Conservation (phyloP, 2,329 filamentous ascomycete genomes). For the Neocatenulostroma microsporum region DNA sequence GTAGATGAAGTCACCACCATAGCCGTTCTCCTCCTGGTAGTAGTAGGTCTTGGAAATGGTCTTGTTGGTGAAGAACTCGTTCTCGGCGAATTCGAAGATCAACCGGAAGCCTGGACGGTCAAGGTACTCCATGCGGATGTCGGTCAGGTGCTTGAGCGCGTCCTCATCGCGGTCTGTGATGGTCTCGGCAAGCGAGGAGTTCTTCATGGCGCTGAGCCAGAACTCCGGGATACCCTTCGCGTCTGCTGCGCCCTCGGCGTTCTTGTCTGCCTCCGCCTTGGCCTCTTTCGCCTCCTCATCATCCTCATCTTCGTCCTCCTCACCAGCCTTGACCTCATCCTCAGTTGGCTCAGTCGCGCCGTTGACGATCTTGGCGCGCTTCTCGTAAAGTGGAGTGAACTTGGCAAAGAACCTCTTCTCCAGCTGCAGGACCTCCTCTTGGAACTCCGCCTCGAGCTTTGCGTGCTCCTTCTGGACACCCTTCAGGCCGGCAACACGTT, state of each 20-base stretch:
- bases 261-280: conserved; percentile 51
- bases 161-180: conserved; percentile 96
- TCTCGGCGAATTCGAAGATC: conserved; percentile 93
- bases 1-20: conserved; percentile 98
- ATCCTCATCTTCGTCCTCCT: conserved; percentile 67
- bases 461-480: conserved; percentile 98
- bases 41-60: conserved; percentile 96
- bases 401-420: conserved; percentile 99
- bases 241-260: conserved; percentile 45
- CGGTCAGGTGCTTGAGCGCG: conserved; percentile 78
- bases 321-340: conserved; percentile 76
- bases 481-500: conserved; percentile 89
- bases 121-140: conserved; percentile 98
- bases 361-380: conserved; percentile 88
- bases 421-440: conserved; percentile 93
- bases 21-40: conserved; percentile 98
- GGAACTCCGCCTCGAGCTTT: conserved; percentile 96
- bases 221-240: conserved; percentile 89
- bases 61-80: conserved; percentile 97
- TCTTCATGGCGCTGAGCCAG: conserved; percentile 99
- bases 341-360: conserved; percentile 78
- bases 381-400: conserved; percentile 94
- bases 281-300: conserved; percentile 48
- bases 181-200: conserved; percentile 96
- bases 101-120: conserved; percentile 96